Evolutionary conservation across 176 grass and related monocot species (phyloP).

Genomic region (Eremochloa ophiuroides): DNA sequence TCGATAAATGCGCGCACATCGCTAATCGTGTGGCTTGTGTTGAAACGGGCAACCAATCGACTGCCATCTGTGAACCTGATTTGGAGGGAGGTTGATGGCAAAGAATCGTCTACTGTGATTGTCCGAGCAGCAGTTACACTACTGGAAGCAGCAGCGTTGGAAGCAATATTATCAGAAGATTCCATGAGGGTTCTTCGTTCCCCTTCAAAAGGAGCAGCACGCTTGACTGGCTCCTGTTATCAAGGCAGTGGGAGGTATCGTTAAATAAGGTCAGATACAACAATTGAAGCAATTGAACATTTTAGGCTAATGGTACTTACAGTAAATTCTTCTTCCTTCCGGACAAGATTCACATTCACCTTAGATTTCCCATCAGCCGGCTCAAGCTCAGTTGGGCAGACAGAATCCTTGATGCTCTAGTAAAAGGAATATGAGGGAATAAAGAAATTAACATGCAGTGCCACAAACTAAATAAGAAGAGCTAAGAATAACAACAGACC

Average conservation of each 20-base stretch:
- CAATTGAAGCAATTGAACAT: neutral
- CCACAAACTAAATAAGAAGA: neutral
- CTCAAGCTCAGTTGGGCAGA: slow-evolving; percentile 80
- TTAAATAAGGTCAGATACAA: neutral
- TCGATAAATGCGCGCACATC: slow-evolving; percentile 74
- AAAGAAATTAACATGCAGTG: slow-evolving; percentile 4
- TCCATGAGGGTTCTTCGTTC: slow-evolving; percentile 41
- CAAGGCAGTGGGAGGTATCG: neutral
- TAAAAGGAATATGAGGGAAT: neutral
- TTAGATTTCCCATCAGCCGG: slow-evolving; percentile 46
- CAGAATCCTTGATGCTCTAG: slow-evolving; percentile 87
- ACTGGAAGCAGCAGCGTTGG: slow-evolving; percentile 18
- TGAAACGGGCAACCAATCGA: slow-evolving; percentile 75
- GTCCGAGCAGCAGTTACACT: slow-evolving; percentile 2
- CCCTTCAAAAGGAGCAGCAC: slow-evolving; percentile 47
- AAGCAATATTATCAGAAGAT: slow-evolving; percentile 28
- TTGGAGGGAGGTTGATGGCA: slow-evolving; percentile 87
- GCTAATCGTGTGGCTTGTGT: slow-evolving; percentile 60
- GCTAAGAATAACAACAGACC: neutral
- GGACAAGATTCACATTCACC: slow-evolving; percentile 59
- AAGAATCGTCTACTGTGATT: slow-evolving; percentile 53
- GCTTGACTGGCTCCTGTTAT: slow-evolving; percentile 53
- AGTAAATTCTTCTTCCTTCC: slow-evolving; percentile 45
- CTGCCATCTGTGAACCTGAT: slow-evolving; percentile 86
- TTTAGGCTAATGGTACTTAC: slow-evolving; percentile 22